phyloP scores from a whole-genome alignment of 371 early-diverging fungal species.

The Mucor velutinosus region DNA sequence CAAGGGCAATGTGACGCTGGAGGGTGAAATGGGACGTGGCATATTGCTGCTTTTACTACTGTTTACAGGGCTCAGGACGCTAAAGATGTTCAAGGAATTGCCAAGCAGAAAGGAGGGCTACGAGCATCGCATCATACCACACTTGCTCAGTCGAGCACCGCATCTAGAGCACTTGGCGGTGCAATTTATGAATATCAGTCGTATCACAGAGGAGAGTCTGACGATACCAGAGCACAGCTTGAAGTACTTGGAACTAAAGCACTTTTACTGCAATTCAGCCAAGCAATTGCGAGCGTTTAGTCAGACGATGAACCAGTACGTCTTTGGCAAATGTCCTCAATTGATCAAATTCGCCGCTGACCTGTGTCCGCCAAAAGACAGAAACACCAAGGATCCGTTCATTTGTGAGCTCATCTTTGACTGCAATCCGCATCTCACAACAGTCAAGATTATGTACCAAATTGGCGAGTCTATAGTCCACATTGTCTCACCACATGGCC shows the following conservation, averaged over 20 bases:
- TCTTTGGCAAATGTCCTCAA: not conserved
- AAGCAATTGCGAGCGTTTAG: not conserved
- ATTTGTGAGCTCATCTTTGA: not conserved
- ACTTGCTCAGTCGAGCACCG: not conserved
- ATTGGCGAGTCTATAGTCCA: not conserved
- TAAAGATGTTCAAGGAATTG: not conserved
- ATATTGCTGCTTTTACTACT: not conserved
- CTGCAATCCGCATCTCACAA: not conserved
- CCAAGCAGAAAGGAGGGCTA: not conserved
- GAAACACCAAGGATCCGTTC: not conserved
- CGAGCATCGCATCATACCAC: not conserved
- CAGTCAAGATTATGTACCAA: not conserved
- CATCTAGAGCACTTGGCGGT: not conserved
- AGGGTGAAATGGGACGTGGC: not conserved
- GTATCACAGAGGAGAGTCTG: not conserved
- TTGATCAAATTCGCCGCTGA: not conserved
- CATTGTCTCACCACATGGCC: not conserved
- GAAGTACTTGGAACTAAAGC: not conserved
- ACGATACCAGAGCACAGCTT: not conserved
- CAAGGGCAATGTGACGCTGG: not conserved
- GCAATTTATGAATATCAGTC: not conserved
- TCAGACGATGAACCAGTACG: not conserved
- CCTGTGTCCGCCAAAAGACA: not conserved
- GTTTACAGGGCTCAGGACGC: not conserved
- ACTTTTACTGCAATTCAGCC: not conserved